Conservation (phyloP, 176 grass and related monocot species). For the Musa itinerans region DNA sequence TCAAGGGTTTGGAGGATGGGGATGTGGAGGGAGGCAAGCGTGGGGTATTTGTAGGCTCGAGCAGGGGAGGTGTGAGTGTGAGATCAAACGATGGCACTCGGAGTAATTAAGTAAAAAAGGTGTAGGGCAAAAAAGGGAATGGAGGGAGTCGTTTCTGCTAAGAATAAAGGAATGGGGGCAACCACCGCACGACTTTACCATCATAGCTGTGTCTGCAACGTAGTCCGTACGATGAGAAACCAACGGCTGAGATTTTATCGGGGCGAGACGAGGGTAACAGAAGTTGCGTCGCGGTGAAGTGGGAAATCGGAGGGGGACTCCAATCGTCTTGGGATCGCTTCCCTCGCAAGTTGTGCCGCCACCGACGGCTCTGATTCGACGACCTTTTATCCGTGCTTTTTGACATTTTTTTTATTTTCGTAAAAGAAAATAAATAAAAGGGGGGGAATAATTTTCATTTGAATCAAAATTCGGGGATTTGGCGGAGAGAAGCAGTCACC, state of each 20-base stretch:
- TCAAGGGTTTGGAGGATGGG: neutral
- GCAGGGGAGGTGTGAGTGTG: neutral
- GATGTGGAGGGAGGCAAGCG: neutral
- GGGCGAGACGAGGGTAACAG: neutral
- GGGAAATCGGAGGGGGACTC: neutral
- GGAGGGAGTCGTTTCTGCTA: neutral
- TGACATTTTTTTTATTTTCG: neutral
- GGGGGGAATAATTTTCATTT: neutral
- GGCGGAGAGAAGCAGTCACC: neutral
- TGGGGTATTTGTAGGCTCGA: neutral
- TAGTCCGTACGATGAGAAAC: neutral
- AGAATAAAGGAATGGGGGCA: neutral
- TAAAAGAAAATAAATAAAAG: neutral
- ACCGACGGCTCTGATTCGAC: neutral
- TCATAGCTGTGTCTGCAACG: neutral
- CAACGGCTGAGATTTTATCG: neutral
- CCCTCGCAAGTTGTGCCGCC: conserved; percentile 9
- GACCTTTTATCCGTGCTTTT: neutral
- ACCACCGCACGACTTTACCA: neutral
- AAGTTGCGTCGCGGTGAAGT: neutral
- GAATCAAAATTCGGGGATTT: no score
- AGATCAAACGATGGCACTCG: neutral
- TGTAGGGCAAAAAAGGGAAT: neutral
- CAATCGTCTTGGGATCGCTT: neutral
- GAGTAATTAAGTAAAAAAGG: neutral